Evolutionary conservation across 2,329 filamentous ascomycete species (phyloP).

Genomic region (Epichloe gansuensis): DNA sequence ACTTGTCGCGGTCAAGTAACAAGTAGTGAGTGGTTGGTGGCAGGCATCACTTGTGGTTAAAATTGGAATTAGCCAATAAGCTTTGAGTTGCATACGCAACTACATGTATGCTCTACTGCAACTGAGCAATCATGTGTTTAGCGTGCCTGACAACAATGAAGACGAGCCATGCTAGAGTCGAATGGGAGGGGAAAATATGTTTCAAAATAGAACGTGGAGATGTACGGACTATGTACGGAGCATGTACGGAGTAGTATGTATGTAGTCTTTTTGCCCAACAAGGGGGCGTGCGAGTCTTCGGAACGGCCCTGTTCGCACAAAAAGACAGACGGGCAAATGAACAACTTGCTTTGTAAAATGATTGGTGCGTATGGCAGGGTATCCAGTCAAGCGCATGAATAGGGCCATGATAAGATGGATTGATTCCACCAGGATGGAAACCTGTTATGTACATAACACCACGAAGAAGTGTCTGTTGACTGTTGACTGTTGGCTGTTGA

Average conservation of each 20-base stretch:
- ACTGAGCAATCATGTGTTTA: too few species aligned
- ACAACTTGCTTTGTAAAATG: neutral
- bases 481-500: too few species aligned
- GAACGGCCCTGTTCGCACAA: neutral
- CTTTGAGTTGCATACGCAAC: too few species aligned
- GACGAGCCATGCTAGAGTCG: neutral
- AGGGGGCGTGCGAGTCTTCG: neutral
- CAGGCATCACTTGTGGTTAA: neutral
- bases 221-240: neutral
- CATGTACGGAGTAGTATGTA: neutral
- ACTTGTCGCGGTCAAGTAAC: neutral
- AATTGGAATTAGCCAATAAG: neutral
- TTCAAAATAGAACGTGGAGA: conserved; percentile 7
- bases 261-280: neutral
- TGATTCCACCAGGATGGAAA: too few species aligned
- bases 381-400: neutral
- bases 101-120: too few species aligned
- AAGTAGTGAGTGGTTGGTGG: neutral
- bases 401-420: neutral
- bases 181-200: neutral
- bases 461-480: too few species aligned
- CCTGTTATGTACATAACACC: too few species aligned
- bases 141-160: neutral
- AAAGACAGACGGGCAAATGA: too few species aligned
- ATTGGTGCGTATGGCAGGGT: neutral